Percentiles rank a stretch among this genome's conserved stretches.
Conservation (phyloP, 2,329 filamentous ascomycete genomes). For the Nothomitra cinnamomea region DNA sequence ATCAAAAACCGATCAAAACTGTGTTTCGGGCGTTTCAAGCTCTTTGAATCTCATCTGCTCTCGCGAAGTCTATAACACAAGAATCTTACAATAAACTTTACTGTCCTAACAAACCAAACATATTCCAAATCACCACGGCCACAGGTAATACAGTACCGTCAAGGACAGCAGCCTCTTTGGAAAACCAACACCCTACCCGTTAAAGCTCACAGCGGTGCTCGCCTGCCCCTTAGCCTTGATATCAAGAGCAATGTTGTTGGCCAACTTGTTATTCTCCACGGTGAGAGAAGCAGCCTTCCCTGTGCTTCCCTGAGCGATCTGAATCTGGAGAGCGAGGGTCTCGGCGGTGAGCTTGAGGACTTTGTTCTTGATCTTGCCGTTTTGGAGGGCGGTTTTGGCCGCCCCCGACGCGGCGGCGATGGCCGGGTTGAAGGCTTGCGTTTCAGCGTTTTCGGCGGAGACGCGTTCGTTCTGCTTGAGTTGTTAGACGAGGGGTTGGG, state of each 20-base stretch:
- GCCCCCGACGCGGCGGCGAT: slow-evolving; percentile 29
- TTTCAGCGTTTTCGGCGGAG: slow-evolving; percentile 38
- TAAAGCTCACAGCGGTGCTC: slow-evolving; percentile 13
- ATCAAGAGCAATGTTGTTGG: slow-evolving; percentile 35
- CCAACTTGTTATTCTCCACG: slow-evolving; percentile 33
- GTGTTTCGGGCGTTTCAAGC: too few species aligned
- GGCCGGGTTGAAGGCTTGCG: slow-evolving; percentile 34
- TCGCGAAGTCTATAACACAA: too few species aligned
- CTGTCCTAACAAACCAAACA: too few species aligned
- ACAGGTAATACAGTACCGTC: too few species aligned
- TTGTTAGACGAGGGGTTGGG: slow-evolving; percentile 11
- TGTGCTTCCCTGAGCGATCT: slow-evolving; percentile 35
- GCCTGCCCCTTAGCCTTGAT: slow-evolving; percentile 28
- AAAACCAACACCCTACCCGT: too few species aligned
- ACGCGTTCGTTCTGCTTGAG: slow-evolving; percentile 27
- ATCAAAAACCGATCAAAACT: too few species aligned
- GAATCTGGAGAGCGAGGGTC: slow-evolving; percentile 32
- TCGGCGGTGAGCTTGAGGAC: slow-evolving; percentile 39
- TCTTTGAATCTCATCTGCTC: too few species aligned
- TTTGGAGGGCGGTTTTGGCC: slow-evolving; percentile 29
- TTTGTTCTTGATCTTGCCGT: slow-evolving; percentile 44
- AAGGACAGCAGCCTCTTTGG: too few species aligned
- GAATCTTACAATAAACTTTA: too few species aligned
- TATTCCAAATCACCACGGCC: too few species aligned
- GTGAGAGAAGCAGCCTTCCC: slow-evolving; percentile 27